Conservation (phyloP, 441 rosid genomes). For the Aleurites moluccanus region DNA sequence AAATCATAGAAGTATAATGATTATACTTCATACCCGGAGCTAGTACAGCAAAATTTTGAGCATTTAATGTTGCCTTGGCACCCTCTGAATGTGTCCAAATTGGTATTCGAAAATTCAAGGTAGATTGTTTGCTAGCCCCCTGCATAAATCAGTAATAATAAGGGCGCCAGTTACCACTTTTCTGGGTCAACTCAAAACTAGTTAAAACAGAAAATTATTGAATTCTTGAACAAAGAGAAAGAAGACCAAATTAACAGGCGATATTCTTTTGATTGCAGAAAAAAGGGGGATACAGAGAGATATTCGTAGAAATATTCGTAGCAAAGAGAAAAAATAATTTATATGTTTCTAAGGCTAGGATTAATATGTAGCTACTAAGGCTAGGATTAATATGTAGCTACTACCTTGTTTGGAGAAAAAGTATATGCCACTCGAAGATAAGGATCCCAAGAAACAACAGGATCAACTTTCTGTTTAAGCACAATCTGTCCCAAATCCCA, state of each 20-base stretch:
- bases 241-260: not conserved
- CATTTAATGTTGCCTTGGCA: constrained; percentile 62
- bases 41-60: constrained; percentile 46
- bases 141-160: constrained; percentile 28
- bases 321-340: not conserved
- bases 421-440: constrained; percentile 57
- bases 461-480: constrained; percentile 65
- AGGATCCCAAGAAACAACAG: constrained; percentile 68
- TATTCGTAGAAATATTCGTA: not conserved
- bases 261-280: not conserved
- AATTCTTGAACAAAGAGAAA: not conserved
- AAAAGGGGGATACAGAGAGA: not conserved
- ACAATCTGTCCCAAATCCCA: constrained; percentile 66
- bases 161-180: not conserved
- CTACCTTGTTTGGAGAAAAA: constrained; percentile 52
- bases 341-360: too few relatives aligned
- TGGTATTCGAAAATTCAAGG: constrained; percentile 77
- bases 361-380: too few relatives aligned
- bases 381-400: constrained; percentile 3
- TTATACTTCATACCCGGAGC: constrained; percentile 52
- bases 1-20: not conserved
- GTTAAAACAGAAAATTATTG: not conserved
- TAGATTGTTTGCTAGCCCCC: constrained; percentile 50
- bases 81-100: constrained; percentile 56
- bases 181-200: not conserved